A percentile compares a stretch with the other conserved stretches of the same genome.
Conservation (phyloP, 192 early-diverging fungal species). For the Gonapodya sp. region DNA sequence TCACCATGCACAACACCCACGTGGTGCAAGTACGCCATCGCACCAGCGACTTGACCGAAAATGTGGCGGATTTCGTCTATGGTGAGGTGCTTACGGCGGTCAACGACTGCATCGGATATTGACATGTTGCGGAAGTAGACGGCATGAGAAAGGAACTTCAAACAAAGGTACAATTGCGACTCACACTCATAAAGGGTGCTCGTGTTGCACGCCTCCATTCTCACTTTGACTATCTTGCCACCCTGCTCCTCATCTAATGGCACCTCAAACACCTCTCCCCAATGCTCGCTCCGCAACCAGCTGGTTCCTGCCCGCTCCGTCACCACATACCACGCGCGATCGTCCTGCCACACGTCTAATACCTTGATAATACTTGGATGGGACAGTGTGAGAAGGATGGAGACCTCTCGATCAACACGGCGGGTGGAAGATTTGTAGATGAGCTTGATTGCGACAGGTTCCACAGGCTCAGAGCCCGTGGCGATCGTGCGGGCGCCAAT, state of each 20-base stretch:
- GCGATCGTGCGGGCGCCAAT: neutral
- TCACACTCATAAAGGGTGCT: neutral
- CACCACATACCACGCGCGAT: neutral
- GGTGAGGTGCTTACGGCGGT: neutral
- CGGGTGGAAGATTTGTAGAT: neutral
- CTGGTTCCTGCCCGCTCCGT: neutral
- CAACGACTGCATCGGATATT: neutral
- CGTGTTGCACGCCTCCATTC: neutral
- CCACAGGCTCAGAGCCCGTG: neutral
- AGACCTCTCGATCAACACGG: neutral
- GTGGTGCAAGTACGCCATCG: neutral
- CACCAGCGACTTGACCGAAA: neutral
- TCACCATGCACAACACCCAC: neutral
- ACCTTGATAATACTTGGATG: neutral
- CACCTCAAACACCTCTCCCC: neutral
- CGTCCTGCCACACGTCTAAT: neutral
- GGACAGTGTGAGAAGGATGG: neutral
- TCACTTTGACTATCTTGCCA: neutral
- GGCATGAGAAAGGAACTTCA: neutral
- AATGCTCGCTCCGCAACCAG: slow-evolving; percentile 1
- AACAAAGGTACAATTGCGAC: neutral
- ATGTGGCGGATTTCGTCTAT: neutral
- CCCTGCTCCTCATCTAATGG: neutral
- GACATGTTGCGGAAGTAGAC: neutral
- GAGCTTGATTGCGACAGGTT: neutral